A percentile compares a stretch with the other conserved stretches of the same genome.
These are phyloP conservation scores for Suhomyces kilbournensis DNA, from an alignment of 805 yeast species.

Conservation along the genomic window DNA sequence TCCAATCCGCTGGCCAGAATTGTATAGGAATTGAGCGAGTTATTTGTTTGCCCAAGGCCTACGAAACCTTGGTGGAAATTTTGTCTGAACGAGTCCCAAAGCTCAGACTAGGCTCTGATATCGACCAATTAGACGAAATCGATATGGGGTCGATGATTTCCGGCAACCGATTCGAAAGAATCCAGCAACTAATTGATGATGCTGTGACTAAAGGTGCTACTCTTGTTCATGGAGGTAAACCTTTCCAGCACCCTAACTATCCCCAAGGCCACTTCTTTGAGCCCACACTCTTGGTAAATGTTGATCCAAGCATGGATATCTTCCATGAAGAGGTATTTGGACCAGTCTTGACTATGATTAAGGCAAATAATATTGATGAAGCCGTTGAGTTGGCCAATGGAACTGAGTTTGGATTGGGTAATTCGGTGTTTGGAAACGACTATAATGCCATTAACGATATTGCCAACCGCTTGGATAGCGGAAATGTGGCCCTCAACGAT, in stretches of 20 bases:
- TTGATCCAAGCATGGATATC: conserved; percentile 67
- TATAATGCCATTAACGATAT: conserved; percentile 57
- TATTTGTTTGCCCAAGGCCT: conserved; percentile 69
- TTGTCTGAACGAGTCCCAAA: conserved; percentile 55
- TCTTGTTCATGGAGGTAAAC: conserved; percentile 75
- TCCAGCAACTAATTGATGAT: conserved; percentile 65
- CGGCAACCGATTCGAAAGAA: conserved; percentile 62
- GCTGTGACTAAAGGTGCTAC: conserved; percentile 83
- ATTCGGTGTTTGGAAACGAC: conserved; percentile 78
- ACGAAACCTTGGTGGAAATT: conserved; percentile 57
- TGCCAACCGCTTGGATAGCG: conserved; percentile 66
- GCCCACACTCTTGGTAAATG: conserved; percentile 86
- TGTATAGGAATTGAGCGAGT: conserved; percentile 97
- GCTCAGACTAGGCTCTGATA: conserved; percentile 82
- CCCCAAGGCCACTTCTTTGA: conserved; percentile 93
- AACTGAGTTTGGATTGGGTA: conserved; percentile 87
- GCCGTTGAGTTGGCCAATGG: conserved; percentile 78
- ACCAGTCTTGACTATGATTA: conserved; percentile 79
- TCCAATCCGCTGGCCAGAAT: conserved; percentile 96
- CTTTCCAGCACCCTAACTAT: conserved; percentile 82
- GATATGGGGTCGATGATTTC: conserved; percentile 97
- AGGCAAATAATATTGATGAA: conserved; percentile 61
- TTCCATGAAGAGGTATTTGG: conserved; percentile 94
- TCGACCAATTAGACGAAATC: conserved; percentile 84
- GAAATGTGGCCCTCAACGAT: conserved; percentile 95